Evolutionary conservation across 1,284 basidiomycete genomes (phyloP), one percentile per base, ranked within the genome.

Genomic region (Microbotryum saponariae): DNA sequence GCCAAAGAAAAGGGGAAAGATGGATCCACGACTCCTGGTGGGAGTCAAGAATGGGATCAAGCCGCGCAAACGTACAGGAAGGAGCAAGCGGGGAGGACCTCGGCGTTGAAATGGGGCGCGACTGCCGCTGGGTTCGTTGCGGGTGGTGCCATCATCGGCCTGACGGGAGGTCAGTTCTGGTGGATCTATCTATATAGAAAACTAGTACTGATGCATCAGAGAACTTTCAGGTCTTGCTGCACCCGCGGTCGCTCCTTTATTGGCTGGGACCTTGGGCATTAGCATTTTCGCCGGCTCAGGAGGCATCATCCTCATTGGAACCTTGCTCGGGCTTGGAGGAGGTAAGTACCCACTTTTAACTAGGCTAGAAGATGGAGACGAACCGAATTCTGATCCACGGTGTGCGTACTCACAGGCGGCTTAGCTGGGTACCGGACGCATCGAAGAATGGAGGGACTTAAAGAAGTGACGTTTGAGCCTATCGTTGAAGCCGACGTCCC

Each of bases 291-390:
- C 56, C 2, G 62, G 60, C 2, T 74, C 74, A 0, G 74, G 77
- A 0, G 79, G 79, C 3, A 78, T 79, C 0, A 71, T 80, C 8
- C 74, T 81, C 0, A 73, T 81, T 6, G 80, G 80, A 0, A 78
- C 79, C 1, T 68, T 82, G 10, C 80, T 81, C 62, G 80, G 80
- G 3, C 71, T 81, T 4, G 78, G 78, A 6, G 79, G 79, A 21
- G 79, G 79, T 45, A 58, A 61, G 51, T 56, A 25, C 12, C 42
- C 49, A 25, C 52, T 33, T 56, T 42, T 54, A 54, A 60, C 45
- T 27, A 27, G 4, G n/a, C 20, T 4, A 31, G 31, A 31, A 31
- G 31, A 9, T 1, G 31, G 9, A 31, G 31, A 31, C 8, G 31
- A 23, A 44, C n/a, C 6, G 20, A 23, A 21, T 42, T 27, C 29